Evolutionary conservation across 345 rosid genomes (phyloP).

Genomic region (Ailanthus altissimus): DNA sequence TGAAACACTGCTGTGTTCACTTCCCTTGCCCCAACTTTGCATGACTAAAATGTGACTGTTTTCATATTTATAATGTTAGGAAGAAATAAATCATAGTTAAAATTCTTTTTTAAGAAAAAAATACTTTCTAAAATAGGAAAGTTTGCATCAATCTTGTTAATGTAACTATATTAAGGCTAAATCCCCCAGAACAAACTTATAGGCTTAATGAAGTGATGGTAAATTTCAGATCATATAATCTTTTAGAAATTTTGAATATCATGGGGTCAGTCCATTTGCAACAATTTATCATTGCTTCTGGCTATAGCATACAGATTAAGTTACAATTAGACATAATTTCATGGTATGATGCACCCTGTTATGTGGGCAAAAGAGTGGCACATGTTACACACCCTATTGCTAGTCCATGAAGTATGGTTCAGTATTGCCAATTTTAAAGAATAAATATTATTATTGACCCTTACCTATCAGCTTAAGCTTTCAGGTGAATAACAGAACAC

Average conservation of each 20-base stretch:
- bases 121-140: background rate
- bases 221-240: background rate
- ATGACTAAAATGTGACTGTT: background rate
- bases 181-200: background rate
- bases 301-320: background rate
- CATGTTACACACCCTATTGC: background rate
- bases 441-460: background rate
- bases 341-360: background rate
- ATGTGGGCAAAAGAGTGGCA: background rate
- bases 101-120: background rate
- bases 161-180: background rate
- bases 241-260: background rate
- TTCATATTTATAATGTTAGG: background rate
- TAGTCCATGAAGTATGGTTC: background rate
- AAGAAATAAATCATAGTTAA: background rate
- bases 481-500: background rate
- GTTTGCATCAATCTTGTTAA: background rate
- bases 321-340: background rate
- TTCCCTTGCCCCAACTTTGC: background rate
- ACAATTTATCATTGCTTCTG: background rate
- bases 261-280: background rate
- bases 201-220: background rate
- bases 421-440: background rate
- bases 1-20: background rate
- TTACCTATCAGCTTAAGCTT: background rate